Evolutionary conservation across 495 filamentous ascomycete species (phyloP).

Genomic region (Glonium stellatum): DNA sequence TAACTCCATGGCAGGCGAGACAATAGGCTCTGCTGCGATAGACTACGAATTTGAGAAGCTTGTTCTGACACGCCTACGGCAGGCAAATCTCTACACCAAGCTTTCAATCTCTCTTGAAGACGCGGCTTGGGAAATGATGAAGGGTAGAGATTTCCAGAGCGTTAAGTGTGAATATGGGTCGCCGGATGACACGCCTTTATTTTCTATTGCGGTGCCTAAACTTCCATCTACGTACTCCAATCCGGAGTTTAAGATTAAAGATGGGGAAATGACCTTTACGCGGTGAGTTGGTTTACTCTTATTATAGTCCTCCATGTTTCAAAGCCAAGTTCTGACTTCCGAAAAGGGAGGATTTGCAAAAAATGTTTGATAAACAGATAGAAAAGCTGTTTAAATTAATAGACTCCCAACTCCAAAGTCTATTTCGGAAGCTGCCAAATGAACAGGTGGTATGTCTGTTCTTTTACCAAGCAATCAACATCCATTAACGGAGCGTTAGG

Average conservation of each 20-base stretch:
- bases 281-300: neutral
- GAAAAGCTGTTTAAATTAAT: constrained; percentile 47
- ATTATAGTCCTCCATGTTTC: neutral
- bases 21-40: constrained; percentile 31
- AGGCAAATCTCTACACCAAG: constrained; percentile 13
- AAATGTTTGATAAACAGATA: constrained; percentile 51
- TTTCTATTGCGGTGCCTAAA: constrained; percentile 30
- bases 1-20: constrained; percentile 10
- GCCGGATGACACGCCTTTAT: constrained; percentile 33
- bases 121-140: constrained; percentile 35
- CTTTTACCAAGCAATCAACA: neutral
- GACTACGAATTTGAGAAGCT: constrained; percentile 32
- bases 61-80: constrained; percentile 16
- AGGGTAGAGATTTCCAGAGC: constrained; percentile 30
- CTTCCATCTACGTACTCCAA: constrained; percentile 38
- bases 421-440: constrained; percentile 41
- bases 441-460: constrained; percentile 42
- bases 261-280: constrained; percentile 38
- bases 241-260: constrained; percentile 35
- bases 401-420: constrained; percentile 48
- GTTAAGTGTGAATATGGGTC: constrained; percentile 37
- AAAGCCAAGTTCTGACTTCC: neutral
- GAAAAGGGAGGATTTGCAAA: constrained; percentile 42
- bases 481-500: constrained; percentile 27
- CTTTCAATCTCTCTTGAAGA: constrained; percentile 24